A percentile compares a stretch with the other conserved stretches of the same genome.
These are phyloP conservation scores for Elsinoe necatrix DNA, from an alignment of 2,329 filamentous ascomycete genomes.

Conservation along the genomic window DNA sequence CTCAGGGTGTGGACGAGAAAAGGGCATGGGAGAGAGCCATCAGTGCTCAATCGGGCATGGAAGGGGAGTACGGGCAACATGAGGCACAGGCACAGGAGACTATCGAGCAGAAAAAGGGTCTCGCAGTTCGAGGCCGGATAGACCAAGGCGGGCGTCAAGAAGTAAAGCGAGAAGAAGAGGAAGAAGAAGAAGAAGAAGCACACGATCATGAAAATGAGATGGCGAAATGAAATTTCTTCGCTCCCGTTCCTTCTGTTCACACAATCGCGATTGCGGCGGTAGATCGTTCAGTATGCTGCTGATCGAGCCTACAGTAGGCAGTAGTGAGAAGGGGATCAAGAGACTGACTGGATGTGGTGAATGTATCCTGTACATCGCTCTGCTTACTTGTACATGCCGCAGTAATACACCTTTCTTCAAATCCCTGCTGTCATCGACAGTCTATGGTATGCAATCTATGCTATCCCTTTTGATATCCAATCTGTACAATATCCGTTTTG, in stretches of 20 bases:
- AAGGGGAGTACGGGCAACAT: neutral
- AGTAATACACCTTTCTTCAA: neutral
- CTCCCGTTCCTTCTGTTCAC: neutral
- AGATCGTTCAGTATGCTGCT: too few relatives aligned
- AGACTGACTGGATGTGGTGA: neutral
- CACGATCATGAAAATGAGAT: neutral
- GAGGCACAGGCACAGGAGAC: neutral
- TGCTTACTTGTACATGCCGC: neutral
- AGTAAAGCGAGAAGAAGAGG: neutral
- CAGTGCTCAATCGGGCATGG: neutral
- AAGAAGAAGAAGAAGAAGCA: neutral
- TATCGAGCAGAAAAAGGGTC: neutral
- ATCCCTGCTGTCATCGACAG: conserved; percentile 4
- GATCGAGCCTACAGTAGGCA: too few relatives aligned
- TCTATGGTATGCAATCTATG: neutral
- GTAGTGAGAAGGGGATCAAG: too few relatives aligned
- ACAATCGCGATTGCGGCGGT: too few relatives aligned
- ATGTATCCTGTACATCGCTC: conserved; percentile 11
- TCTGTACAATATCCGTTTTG: neutral
- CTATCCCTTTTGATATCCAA: neutral
- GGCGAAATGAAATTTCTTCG: neutral
- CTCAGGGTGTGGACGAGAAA: too few relatives aligned
- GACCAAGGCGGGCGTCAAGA: neutral
- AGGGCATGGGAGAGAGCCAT: neutral
- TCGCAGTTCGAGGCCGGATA: neutral